phyloP scores from a whole-genome alignment of 2,329 filamentous ascomycete genomes.

The Aspergillus cejpii region DNA sequence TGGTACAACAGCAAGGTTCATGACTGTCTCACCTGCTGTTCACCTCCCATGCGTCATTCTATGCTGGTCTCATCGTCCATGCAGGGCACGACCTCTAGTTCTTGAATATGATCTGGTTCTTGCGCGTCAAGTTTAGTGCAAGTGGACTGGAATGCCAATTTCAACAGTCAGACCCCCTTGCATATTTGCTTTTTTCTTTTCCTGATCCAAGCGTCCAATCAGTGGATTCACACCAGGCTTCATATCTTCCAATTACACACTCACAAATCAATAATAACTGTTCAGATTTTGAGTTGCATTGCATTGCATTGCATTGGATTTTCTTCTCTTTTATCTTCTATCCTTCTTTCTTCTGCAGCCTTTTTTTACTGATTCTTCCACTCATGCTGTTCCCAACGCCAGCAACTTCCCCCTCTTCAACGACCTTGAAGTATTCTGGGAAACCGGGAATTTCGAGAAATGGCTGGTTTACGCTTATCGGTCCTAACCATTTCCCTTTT shows the following conservation, averaged over 20 bases:
- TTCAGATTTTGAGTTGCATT: conserved; percentile 19
- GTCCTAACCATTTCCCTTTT: conserved; percentile 8
- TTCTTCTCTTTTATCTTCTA: too few species aligned
- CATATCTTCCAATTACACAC: conserved; percentile 3
- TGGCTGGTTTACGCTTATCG: background rate
- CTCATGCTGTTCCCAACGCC: background rate
- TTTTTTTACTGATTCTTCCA: background rate
- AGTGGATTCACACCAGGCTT: conserved; percentile 1
- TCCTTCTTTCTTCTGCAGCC: conserved; percentile 10
- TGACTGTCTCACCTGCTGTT: conserved; percentile 13
- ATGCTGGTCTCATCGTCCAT: conserved; percentile 11
- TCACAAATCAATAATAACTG: conserved; percentile 11
- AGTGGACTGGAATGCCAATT: background rate
- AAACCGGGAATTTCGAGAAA: background rate
- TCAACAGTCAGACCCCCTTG: conserved; percentile 13
- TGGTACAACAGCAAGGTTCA: conserved; percentile 7
- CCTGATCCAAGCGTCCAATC: conserved; percentile 10
- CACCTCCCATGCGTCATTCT: conserved; percentile 11
- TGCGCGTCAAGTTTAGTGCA: background rate
- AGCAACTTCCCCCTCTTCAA: background rate
- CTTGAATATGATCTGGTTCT: conserved; percentile 5
- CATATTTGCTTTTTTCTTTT: conserved; percentile 12
- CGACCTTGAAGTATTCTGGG: background rate
- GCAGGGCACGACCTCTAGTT: conserved; percentile 14
- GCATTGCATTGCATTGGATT: conserved; percentile 23